Evolutionary conservation across 129 eudicot species (phyloP), one percentile per base, ranked within the genome.

Genomic region (Erigeron canadensis): DNA sequence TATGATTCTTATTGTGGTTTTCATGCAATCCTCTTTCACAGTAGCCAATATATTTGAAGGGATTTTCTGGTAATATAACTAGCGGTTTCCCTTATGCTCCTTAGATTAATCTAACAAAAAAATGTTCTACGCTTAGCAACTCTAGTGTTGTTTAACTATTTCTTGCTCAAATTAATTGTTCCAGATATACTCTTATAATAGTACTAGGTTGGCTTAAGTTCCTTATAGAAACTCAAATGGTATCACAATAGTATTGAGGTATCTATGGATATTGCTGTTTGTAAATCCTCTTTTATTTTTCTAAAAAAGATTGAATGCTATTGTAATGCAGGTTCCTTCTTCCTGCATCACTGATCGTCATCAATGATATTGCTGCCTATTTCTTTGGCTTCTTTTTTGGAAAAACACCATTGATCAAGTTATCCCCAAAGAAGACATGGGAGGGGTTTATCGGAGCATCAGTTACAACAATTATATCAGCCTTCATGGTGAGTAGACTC

Each of bases 371-470:
- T 71, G 97, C 96, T 75, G 98, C 98, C 72, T 94, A 94, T 76
- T 39, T 94, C 65, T 90, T 87, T 73, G 98, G 97, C 39, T 94
- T 94, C 62, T 94, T 89, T 89, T 94, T 94, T 82, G 98, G 98
- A 15, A 89, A 81, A 84, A 94, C 98, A 10, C 98, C 98, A 61
- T 76, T 94, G 62, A 94, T 94, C 78, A 94, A 94, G 79, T 57
- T 94, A 54, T 94, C 97, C 37, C 98, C 98, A 54, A 94, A 94
- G 85, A 94, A 94, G 84, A 89, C 98, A 12, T 94, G 98, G 98
- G 98, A 94, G 75, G 98, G 98, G 13, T 94, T 94, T 73, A 86
- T 94, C 78, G 98, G 98, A 64, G 98, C 96, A 61, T 94, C 98
- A 45, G 82, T 94, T 79, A 80, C 96, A 18, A 89, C 98, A 43